Conservation (phyloP, 495 filamentous ascomycete genomes). For the Rostrohypoxylon terebratum region DNA sequence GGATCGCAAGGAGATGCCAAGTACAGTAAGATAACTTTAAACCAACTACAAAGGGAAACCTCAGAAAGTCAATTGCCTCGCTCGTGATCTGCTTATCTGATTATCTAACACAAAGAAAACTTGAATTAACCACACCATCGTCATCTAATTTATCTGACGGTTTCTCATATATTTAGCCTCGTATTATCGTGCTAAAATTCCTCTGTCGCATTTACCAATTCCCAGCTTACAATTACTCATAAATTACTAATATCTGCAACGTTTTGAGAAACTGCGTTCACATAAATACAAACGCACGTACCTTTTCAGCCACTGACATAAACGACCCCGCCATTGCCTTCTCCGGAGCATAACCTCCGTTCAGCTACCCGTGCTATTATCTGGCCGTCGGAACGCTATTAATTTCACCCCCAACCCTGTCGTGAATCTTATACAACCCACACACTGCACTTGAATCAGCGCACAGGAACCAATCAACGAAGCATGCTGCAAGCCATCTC, state of each 20-base stretch:
- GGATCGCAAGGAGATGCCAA: constrained; percentile 31
- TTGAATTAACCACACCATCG: not conserved
- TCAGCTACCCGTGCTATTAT: constrained; percentile 37
- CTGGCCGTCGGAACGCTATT: constrained; percentile 10
- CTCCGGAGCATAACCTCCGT: constrained; percentile 20
- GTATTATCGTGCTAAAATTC: too few relatives aligned
- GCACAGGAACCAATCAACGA: not conserved
- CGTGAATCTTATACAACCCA: constrained; percentile 7
- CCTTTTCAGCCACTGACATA: too few relatives aligned
- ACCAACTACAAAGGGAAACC: constrained; percentile 30
- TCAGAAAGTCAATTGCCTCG: constrained; percentile 20
- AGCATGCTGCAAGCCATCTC: constrained; percentile 52
- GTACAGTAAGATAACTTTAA: constrained; percentile 26
- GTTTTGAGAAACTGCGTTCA: too few relatives aligned
- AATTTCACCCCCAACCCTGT: constrained; percentile 11
- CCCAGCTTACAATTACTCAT: too few relatives aligned
- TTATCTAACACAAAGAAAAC: constrained; percentile 38
- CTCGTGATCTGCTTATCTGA: constrained; percentile 40
- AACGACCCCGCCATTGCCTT: too few relatives aligned
- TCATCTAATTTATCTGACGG: not conserved
- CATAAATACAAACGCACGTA: too few relatives aligned
- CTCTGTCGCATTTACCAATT: too few relatives aligned
- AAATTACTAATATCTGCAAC: too few relatives aligned
- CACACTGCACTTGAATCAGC: not conserved
- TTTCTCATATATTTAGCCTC: not conserved